Evolutionary conservation across 805 yeast species (phyloP).

Genomic region (Candida broadrunensis): DNA sequence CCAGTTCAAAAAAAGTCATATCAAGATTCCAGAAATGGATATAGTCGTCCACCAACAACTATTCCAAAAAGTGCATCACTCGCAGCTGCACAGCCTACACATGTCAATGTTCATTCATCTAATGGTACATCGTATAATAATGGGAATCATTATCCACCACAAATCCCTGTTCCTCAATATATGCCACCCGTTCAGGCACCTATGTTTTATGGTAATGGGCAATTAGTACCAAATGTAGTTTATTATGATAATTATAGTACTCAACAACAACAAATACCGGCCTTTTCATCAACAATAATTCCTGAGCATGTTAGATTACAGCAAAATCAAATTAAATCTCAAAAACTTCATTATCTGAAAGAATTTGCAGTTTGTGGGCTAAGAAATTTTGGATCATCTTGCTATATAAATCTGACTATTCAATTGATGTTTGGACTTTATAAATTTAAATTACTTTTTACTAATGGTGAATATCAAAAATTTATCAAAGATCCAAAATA

Average conservation of each 20-base stretch:
- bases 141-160: neutral
- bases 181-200: neutral
- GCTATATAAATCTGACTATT: conserved; percentile 72
- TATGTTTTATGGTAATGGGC: neutral
- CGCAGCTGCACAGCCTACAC: neutral
- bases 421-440: conserved; percentile 63
- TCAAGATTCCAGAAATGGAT: neutral
- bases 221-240: neutral
- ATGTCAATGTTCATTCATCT: neutral
- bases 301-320: conserved; percentile 30
- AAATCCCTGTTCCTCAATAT: neutral
- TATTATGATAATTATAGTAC: neutral
- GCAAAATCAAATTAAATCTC: conserved; percentile 10
- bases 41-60: neutral
- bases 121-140: neutral
- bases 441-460: conserved; percentile 48
- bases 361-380: conserved; percentile 57
- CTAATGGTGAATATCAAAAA: conserved; percentile 40
- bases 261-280: conserved; percentile 1
- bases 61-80: neutral
- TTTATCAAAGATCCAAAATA: conserved; percentile 37
- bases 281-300: conserved; percentile 15
- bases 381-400: conserved; percentile 67
- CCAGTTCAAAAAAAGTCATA: neutral
- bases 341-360: conserved; percentile 23